These are phyloP conservation scores for Colletotrichum sp. DNA, from an alignment of 2,329 filamentous ascomycete species.

Conservation along the genomic window DNA sequence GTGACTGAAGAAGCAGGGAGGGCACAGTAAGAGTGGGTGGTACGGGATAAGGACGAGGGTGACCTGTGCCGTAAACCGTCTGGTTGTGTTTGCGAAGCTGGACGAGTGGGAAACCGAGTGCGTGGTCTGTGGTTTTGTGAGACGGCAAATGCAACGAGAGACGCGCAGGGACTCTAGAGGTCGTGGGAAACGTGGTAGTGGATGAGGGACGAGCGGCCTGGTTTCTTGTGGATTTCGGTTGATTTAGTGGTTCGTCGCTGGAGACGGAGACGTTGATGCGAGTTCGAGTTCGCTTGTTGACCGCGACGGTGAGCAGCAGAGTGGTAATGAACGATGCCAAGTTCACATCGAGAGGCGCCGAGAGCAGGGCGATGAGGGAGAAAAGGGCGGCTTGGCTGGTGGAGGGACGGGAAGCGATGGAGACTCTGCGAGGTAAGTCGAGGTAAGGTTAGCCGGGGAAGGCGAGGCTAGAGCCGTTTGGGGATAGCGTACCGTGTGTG, in stretches of 20 bases:
- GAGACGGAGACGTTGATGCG: neutral
- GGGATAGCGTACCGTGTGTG: neutral
- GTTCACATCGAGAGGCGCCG: neutral
- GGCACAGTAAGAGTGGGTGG: neutral
- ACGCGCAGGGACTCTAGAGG: neutral
- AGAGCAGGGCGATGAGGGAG: neutral
- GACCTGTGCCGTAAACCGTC: neutral
- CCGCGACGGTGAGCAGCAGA: neutral
- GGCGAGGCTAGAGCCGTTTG: neutral
- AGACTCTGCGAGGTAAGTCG: conserved; percentile 4
- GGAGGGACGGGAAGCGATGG: conserved; percentile 20
- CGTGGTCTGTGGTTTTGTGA: conserved; percentile 6
- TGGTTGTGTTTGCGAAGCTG: neutral
- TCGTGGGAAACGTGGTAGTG: neutral
- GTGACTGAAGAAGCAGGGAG: neutral
- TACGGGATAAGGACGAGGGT: neutral
- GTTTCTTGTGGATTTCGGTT: neutral
- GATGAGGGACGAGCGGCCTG: neutral
- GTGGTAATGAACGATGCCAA: neutral
- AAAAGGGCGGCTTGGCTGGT: neutral
- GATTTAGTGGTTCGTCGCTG: neutral
- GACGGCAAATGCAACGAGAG: conserved; percentile 19
- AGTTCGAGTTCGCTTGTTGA: neutral
- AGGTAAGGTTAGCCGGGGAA: conserved; percentile 17
- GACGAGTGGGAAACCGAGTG: neutral